Evolutionary conservation across 202 grass and related monocot species (phyloP).

Genomic region (Cymbopogon flexuosus): DNA sequence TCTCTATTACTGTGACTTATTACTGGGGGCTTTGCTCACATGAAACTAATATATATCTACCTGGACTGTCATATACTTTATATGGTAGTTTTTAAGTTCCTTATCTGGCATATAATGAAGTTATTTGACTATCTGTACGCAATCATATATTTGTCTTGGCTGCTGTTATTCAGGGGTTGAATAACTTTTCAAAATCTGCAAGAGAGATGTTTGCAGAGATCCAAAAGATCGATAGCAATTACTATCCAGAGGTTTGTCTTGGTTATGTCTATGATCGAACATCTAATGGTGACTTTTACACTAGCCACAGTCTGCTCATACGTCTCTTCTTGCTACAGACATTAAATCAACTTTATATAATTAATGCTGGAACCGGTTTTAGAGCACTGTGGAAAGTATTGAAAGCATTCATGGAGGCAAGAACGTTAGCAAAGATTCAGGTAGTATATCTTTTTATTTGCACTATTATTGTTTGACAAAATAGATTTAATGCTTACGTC

Average conservation of each 20-base stretch:
- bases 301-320: constrained; percentile 9
- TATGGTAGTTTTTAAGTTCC: background rate
- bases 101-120: background rate
- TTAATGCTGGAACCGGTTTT: constrained; percentile 96
- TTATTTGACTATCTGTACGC: background rate
- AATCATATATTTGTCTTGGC: constrained; percentile 25
- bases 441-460: constrained; percentile 31
- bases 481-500: constrained; percentile 23
- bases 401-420: constrained; percentile 75
- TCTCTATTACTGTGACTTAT: constrained; percentile 8
- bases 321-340: constrained; percentile 52
- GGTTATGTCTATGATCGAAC: background rate
- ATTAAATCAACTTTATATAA: constrained; percentile 82
- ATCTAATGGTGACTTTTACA: background rate
- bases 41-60: too few relatives aligned
- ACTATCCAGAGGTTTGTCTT: constrained; percentile 83
- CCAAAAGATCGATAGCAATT: constrained; percentile 90
- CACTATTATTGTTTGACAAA: constrained; percentile 20
- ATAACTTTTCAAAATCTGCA: constrained; percentile 77
- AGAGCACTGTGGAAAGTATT: constrained; percentile 84
- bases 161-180: constrained; percentile 54
- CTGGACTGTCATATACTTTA: background rate
- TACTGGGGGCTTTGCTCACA: constrained; percentile 11
- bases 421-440: constrained; percentile 83
- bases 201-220: constrained; percentile 74